Base-by-base conservation (phyloP, 306 rosid genomes). In the Begonia masoniana region DNA sequence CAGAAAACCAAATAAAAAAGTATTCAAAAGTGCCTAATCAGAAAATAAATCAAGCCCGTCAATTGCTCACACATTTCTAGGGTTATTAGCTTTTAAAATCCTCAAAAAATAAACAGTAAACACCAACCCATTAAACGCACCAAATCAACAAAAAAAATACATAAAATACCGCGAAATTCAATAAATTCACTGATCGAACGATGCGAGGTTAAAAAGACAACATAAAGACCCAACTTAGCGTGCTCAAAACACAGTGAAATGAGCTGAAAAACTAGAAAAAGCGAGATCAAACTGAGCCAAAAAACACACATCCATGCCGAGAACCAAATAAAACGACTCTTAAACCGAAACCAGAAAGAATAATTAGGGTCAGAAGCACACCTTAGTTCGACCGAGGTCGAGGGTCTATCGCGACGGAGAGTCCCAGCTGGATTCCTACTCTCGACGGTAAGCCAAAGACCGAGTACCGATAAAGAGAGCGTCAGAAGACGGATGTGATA, bases 381-480 rank as follows among this genome's bases (percentile, higher is more conserved):
- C 64, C 55, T 50, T 2, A 50, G 56, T n/a, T 50, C n/a, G 51
- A 48, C 46, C 56, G 41, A 51, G 14, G n/a, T 10, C 15, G 21
- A 48, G 39, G 39, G 49, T 17, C 14, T n/a, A 60, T 50, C 42
- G 56, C 11, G 42, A 60, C 14, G 14, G 41, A 12, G 56, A 14
- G 12, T 47, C 39, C 21, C 3, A 50, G 21, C 41, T 50, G 55
- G 56, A 15, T 47, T 11, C 47, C 64, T 55, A 60, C 36, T 50
- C 64, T 36, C 26, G 11, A 60, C 50, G 56, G 49, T 41, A 41
- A 19, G 39, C 3, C 35, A 8, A 17, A 12, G 35, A 67, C 81
- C 69, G n/a, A 50, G 60, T 49, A 66, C 52, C 56, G 13, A 16
- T 14, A 1, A 70, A 60, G 14, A 68, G 78, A 67, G 56, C 65